Conservation (phyloP, 2,329 filamentous ascomycete species). For the Colletotrichum ledebouriae region DNA sequence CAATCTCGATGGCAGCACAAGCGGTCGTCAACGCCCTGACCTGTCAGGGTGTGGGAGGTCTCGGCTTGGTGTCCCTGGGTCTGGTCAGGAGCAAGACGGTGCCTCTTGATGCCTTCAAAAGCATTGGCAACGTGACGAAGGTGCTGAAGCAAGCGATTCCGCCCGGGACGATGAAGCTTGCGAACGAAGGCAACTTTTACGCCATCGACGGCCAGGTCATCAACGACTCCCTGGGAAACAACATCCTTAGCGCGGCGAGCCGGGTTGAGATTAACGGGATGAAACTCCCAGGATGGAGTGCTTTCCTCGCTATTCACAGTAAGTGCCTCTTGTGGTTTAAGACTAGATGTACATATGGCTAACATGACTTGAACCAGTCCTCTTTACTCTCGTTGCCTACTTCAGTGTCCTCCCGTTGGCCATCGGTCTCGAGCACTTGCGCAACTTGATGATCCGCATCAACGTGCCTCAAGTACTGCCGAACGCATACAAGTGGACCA, state of each 20-base stretch:
- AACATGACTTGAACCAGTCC: conserved; percentile 38
- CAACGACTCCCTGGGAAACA: conserved; percentile 42
- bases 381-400: conserved; percentile 46
- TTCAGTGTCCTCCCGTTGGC: conserved; percentile 47
- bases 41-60: conserved; percentile 52
- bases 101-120: conserved; percentile 24
- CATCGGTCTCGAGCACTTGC: conserved; percentile 47
- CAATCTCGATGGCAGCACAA: conserved; percentile 49
- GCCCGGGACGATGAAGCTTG: conserved; percentile 46
- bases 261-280: conserved; percentile 44
- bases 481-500: conserved; percentile 45
- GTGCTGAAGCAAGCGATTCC: conserved; percentile 47
- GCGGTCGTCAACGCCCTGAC: conserved; percentile 48
- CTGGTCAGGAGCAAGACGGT: conserved; percentile 46
- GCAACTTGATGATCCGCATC: conserved; percentile 47
- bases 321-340: conserved; percentile 8
- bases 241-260: conserved; percentile 42
- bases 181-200: conserved; percentile 47
- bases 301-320: conserved; percentile 47
- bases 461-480: conserved; percentile 44
- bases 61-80: conserved; percentile 47
- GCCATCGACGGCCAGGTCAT: conserved; percentile 46
- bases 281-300: conserved; percentile 37
- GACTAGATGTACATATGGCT: background rate
- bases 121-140: conserved; percentile 30